A percentile compares a stretch with the other conserved stretches of the same genome.
Conservation (phyloP, 495 filamentous ascomycete species). For the Astrothelium subdiscretum region DNA sequence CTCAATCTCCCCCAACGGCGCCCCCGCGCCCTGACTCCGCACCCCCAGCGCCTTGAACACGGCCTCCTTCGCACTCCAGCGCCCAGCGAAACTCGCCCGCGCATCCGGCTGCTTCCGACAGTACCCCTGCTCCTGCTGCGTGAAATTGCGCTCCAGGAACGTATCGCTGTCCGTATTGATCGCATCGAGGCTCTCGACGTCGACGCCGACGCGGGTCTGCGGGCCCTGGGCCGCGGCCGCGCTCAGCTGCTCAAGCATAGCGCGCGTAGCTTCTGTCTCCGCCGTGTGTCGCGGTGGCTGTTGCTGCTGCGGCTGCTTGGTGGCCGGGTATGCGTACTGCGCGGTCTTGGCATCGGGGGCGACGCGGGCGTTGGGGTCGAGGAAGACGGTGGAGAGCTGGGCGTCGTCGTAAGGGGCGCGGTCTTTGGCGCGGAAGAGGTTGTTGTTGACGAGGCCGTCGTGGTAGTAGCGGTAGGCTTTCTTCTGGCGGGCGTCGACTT, state of each 20-base stretch:
- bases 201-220: conserved; percentile 81
- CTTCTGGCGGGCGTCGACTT: conserved; percentile 88
- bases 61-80: conserved; percentile 96
- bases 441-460: conserved; percentile 93
- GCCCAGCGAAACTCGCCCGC: conserved; percentile 78
- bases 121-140: conserved; percentile 65
- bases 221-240: conserved; percentile 44
- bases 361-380: conserved; percentile 91
- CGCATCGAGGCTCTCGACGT: conserved; percentile 73
- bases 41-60: conserved; percentile 97
- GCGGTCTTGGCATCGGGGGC: conserved; percentile 70
- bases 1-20: conserved; percentile 88
- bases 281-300: conserved; percentile 29
- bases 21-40: conserved; percentile 74
- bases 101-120: conserved; percentile 67
- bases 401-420: conserved; percentile 80
- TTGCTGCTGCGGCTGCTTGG: conserved; percentile 12
- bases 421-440: conserved; percentile 89
- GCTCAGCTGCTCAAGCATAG: conserved; percentile 69
- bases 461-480: conserved; percentile 97
- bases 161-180: conserved; percentile 88
- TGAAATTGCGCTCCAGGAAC: conserved; percentile 94
- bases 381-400: conserved; percentile 75
- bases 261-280: conserved; percentile 45
- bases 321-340: conserved; percentile 59